Base-by-base conservation (phyloP, 768 basidiomycete species). In the Xerocomellus intermedius region DNA sequence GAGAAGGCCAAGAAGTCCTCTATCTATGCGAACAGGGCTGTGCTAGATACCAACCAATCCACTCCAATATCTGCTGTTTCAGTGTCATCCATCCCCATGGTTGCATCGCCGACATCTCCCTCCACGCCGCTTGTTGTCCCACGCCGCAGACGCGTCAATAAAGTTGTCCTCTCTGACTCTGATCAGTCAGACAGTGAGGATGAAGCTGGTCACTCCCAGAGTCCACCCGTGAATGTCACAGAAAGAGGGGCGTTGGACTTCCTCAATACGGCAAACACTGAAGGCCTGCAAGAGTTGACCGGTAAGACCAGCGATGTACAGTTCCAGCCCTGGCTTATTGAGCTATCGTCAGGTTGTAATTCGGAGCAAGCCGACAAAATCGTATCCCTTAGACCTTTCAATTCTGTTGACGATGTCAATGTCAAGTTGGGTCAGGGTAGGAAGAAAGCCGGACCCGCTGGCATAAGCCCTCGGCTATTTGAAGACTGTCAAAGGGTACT, bases 401-500 rank as follows among this genome's bases (percentile, higher is more conserved):
- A 69, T n/a, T 83, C 84, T 13, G 78, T 87, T 35, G 85, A 87
- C 28, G 90, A 94, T 54, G 75, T 96, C 44, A 84, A 83, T 43
- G 67, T 66, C 42, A 95, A 89, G 70, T 80, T 98, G 9, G 81
- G 84, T 32, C 87, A 90, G 69, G 88, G 86, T n/a, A 91, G 86
- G 76, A 95, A 91, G 76, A 94, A 92, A 66, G 82, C 85, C 3
- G 85, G 86, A 9, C 84, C 87, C 9, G 79, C 76, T 5, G 95
- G 96, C 21, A 85, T 99, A 64, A 94, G 93, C 57, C 80, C 90
- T 56, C 84, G 89, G 53, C 79, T 98, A 70, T 92, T 98, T 68
- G 93, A 96, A 65, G 93, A 95, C 60, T 94, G 91, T 69, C 83
- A 83, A 51, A 79, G 83, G 38, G 89, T 97, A 62, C 87, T 98